Conservation (phyloP, 768 basidiomycete species). For the Antrodiella citrinella region DNA sequence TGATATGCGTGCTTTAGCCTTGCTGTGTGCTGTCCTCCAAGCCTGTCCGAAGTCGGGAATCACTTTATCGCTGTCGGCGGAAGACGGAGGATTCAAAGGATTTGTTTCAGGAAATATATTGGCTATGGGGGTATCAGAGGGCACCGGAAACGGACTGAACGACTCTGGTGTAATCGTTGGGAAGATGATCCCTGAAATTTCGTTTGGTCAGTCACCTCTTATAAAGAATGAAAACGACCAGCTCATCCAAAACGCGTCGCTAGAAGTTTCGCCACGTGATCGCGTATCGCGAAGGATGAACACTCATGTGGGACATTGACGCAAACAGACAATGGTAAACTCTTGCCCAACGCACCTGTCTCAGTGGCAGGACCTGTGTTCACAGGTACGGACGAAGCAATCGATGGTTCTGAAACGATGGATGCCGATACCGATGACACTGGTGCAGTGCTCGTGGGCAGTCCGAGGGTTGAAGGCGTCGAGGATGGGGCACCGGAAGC, state of each 20-base stretch:
- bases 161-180: constrained; percentile 33
- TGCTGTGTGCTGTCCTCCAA: constrained; percentile 14
- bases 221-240: too few relatives aligned
- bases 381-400: constrained; percentile 9
- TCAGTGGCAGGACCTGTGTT: constrained; percentile 18
- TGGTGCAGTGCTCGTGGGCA: background rate
- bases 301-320: too few relatives aligned
- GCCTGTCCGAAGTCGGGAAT: constrained; percentile 35
- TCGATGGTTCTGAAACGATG: background rate
- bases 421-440: background rate
- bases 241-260: too few relatives aligned
- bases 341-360: constrained; percentile 15
- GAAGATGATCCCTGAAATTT: constrained; percentile 17
- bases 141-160: constrained; percentile 57
- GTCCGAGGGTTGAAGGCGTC: background rate
- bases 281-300: background rate
- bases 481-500: background rate
- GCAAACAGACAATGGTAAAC: background rate
- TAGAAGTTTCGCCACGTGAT: too few relatives aligned
- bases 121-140: constrained; percentile 44
- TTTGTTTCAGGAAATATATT: constrained; percentile 47
- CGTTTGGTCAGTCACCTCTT: too few relatives aligned
- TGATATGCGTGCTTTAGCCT: constrained; percentile 22
- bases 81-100: constrained; percentile 50
- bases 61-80: constrained; percentile 27